Evolutionary conservation across 345 rosid genomes (phyloP).

Genomic region (Balakata baccata): DNA sequence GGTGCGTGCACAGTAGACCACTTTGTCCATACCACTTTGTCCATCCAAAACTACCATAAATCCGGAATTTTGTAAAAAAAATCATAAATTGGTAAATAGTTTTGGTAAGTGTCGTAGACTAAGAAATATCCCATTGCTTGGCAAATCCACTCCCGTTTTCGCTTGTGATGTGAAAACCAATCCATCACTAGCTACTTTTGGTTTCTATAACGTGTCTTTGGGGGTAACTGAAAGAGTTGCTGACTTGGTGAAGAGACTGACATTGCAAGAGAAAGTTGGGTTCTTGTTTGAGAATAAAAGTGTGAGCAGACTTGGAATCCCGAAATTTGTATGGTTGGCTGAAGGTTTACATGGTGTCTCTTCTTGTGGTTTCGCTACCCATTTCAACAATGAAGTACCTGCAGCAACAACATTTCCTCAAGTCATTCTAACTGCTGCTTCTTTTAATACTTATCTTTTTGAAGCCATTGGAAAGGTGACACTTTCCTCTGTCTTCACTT

Average conservation of each 20-base stretch:
- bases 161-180: conserved; percentile 63
- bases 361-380: conserved; percentile 71
- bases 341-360: conserved; percentile 97
- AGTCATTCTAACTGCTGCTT: conserved; percentile 87
- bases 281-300: conserved; percentile 49
- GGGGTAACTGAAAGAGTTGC: conserved; percentile 49
- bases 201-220: conserved; percentile 53
- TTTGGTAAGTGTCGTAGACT: too few species aligned
- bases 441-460: conserved; percentile 78
- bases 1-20: too few species aligned
- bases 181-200: conserved; percentile 44
- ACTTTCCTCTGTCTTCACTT: too few species aligned
- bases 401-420: conserved; percentile 97
- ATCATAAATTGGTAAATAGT: too few species aligned
- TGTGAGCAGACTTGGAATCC: conserved; percentile 73
- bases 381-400: conserved; percentile 55
- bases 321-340: conserved; percentile 91
- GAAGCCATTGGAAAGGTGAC: conserved; percentile 84
- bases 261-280: conserved; percentile 70
- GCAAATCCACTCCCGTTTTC: conserved; percentile 55
- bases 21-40: too few species aligned
- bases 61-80: too few species aligned
- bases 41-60: too few species aligned
- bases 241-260: conserved; percentile 69
- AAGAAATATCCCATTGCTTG: too few species aligned